Evolutionary conservation across 768 basidiomycete species (phyloP), one percentile per base, ranked within the genome.

Genomic region (Naganishia friedmannii): DNA sequence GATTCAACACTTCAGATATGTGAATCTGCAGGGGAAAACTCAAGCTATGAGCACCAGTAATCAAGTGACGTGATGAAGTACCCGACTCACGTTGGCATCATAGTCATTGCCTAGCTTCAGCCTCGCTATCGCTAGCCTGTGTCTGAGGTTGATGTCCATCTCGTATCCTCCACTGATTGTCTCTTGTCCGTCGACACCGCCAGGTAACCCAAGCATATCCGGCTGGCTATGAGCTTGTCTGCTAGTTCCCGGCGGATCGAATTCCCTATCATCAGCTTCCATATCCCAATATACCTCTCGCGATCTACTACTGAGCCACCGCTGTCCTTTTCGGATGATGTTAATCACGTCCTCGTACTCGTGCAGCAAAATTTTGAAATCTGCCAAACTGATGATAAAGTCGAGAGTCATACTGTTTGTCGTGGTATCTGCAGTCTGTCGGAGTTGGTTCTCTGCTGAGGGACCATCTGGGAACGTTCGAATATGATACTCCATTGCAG

Each of bases 281-380:
- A 85, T 78, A 73, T 93, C 90, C 93, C 93, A 97, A 69, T 88
- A 88, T 77, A 90, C 88, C 55, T 86, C 83, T 37, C 75, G 72
- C n/a, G 82, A 83, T 37, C 95, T 83, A 0, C 92, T 91, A 78
- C 97, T 92, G n/a, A 97, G 80, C 95, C 95, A 98, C 67, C 95
- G 83, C 63, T 86, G 89, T 0, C 93, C 94, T 65, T 83, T 84
- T 56, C 89, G 85, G 63, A 95, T 88, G 0, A 87, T 85, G 15
- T 86, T 83, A 19, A 92, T 82, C 0, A 90, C 90, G 51, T 85
- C 83, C 42, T 87, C 87, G 74, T 89, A 84, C 70, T 90, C 86
- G 0, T 86, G 87, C 31, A 89, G 82, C 0, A 86, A 85, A 72
- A 92, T 89, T 74, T 91, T 87, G 56, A 94, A 83, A 76, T 99